Conservation (phyloP, 2,329 filamentous ascomycete species). For the Claviceps humidiphila region DNA sequence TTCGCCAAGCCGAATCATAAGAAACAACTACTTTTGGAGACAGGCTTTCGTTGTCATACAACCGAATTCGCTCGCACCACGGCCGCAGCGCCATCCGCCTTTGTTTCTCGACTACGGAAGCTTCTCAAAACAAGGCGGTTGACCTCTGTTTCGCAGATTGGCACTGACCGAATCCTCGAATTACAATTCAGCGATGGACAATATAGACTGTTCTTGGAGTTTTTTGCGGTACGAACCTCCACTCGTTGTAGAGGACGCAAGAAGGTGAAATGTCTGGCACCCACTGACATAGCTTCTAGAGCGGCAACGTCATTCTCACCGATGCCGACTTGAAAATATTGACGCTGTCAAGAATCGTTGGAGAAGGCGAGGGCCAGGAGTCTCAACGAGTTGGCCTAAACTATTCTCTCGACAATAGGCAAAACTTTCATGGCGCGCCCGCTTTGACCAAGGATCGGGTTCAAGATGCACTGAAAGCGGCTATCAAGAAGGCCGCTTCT, state of each 20-base stretch:
- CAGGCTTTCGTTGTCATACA: constrained; percentile 88
- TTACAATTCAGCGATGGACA: constrained; percentile 85
- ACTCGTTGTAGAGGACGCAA: background rate
- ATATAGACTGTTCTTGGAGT: constrained; percentile 82
- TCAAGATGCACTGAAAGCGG: constrained; percentile 52
- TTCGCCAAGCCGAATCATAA: constrained; percentile 82
- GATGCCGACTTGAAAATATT: constrained; percentile 74
- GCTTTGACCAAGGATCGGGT: constrained; percentile 62
- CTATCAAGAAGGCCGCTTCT: constrained; percentile 43
- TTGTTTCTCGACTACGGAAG: constrained; percentile 77
- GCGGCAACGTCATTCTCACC: constrained; percentile 87
- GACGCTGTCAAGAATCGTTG: constrained; percentile 65
- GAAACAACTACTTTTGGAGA: constrained; percentile 84
- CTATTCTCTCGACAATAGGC: constrained; percentile 70
- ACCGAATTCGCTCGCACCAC: constrained; percentile 84
- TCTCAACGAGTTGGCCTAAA: constrained; percentile 62
- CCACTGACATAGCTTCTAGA: constrained; percentile 21
- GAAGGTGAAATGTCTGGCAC: background rate
- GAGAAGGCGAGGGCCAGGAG: constrained; percentile 73
- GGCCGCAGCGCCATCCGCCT: constrained; percentile 68
- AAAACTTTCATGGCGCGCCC: constrained; percentile 70
- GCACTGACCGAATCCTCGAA: constrained; percentile 86
- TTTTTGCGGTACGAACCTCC: constrained; percentile 52
- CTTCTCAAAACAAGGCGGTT: constrained; percentile 75
- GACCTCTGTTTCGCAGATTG: constrained; percentile 70